phyloP scores from a whole-genome alignment of 2,329 filamentous ascomycete genomes.

The Pyrenophora teres region DNA sequence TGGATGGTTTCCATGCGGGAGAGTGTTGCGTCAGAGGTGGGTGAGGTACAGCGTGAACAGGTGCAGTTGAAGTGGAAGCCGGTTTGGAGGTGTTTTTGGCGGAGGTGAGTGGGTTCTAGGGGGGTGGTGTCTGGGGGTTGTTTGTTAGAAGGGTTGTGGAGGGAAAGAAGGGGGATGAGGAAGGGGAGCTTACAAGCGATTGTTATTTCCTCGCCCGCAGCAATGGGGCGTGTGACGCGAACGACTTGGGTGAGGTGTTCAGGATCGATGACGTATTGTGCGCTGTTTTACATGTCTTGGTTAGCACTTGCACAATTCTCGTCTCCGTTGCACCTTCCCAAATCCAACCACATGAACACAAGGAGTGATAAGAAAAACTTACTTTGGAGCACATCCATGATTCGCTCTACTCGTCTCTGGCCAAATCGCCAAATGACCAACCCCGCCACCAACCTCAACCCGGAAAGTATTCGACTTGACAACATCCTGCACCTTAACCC shows the following conservation, averaged over 20 bases:
- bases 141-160: not conserved
- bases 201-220: slow-evolving; percentile 47
- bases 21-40: slow-evolving; percentile 40
- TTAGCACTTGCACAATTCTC: no score
- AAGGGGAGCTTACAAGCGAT: slow-evolving; percentile 43
- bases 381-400: slow-evolving; percentile 49
- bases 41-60: slow-evolving; percentile 44
- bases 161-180: not conserved
- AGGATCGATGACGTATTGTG: slow-evolving; percentile 49
- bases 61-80: slow-evolving; percentile 51
- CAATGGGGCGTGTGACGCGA: slow-evolving; percentile 42
- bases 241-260: slow-evolving; percentile 48
- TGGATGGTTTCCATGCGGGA: slow-evolving; percentile 39
- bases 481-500: slow-evolving; percentile 39
- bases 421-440: slow-evolving; percentile 44
- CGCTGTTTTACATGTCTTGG: slow-evolving; percentile 34
- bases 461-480: slow-evolving; percentile 46
- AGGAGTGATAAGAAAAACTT: slow-evolving; percentile 3
- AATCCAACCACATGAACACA: not conserved
- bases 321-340: not conserved
- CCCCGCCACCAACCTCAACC: slow-evolving; percentile 30
- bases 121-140: slow-evolving; percentile 41
- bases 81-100: slow-evolving; percentile 38
- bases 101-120: slow-evolving; percentile 33
- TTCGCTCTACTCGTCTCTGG: slow-evolving; percentile 50